These are phyloP conservation scores for Groenewaldozyma auringiensis DNA, from an alignment of 1,139 yeast species.

Conservation along the genomic window DNA sequence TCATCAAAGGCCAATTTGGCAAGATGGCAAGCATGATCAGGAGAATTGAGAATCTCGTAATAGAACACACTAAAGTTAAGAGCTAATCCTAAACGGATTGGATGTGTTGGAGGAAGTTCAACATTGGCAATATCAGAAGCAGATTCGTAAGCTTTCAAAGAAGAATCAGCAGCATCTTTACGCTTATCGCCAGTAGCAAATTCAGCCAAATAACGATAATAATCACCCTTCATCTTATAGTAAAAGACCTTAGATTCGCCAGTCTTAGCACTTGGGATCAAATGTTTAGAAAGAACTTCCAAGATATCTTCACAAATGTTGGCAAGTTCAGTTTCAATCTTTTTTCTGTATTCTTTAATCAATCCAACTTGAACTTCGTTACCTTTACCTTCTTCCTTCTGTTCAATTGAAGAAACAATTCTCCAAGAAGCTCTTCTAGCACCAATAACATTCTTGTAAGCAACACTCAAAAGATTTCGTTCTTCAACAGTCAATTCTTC, in stretches of 20 bases:
- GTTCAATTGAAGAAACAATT: slow-evolving; percentile 95
- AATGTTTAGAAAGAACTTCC: slow-evolving; percentile 76
- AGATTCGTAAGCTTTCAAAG: slow-evolving; percentile 88
- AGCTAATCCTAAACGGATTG: slow-evolving; percentile 96
- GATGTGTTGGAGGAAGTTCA: slow-evolving; percentile 97
- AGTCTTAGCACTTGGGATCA: slow-evolving; percentile 88
- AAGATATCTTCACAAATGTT: slow-evolving; percentile 92
- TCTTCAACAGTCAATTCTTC: slow-evolving; percentile 96
- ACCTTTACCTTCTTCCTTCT: slow-evolving; percentile 95
- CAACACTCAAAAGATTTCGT: slow-evolving; percentile 93
- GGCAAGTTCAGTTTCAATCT: slow-evolving; percentile 88
- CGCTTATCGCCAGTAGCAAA: slow-evolving; percentile 88
- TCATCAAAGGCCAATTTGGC: slow-evolving; percentile 99
- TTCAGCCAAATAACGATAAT: slow-evolving; percentile 98
- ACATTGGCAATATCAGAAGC: slow-evolving; percentile 97
- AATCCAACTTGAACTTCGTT: slow-evolving; percentile 80
- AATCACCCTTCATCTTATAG: slow-evolving; percentile 99
- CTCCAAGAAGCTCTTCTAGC: slow-evolving; percentile 99
- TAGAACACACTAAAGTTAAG: slow-evolving; percentile 96
- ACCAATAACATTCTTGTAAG: slow-evolving; percentile 97
- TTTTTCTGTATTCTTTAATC: slow-evolving; percentile 90
- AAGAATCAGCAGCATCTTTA: slow-evolving; percentile 84
- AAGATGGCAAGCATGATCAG: slow-evolving; percentile 96
- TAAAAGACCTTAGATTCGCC: slow-evolving; percentile 98
- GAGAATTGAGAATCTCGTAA: slow-evolving; percentile 95